Evolutionary conservation across 768 basidiomycete genomes (phyloP).

Genomic region (Leucogyrophana mollusca): DNA sequence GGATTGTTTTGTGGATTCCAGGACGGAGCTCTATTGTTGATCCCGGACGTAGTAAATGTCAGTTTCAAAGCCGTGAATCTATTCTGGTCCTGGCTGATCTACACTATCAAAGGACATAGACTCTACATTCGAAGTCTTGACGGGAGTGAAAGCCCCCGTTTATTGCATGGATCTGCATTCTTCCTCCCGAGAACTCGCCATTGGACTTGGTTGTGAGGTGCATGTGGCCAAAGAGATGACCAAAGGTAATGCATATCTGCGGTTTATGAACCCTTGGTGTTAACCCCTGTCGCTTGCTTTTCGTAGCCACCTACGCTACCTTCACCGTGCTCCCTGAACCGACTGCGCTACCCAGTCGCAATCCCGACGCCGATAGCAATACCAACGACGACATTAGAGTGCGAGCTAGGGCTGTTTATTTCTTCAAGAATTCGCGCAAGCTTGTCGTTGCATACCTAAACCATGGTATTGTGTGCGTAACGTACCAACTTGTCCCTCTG

Average conservation of each 20-base stretch:
- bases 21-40: constrained; percentile 1
- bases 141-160: background rate
- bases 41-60: constrained; percentile 3
- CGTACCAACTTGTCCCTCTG: background rate
- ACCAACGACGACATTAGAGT: background rate
- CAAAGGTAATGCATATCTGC: background rate
- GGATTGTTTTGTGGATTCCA: constrained; percentile 1
- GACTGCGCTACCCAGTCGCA: background rate
- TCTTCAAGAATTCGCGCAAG: background rate
- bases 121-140: background rate
- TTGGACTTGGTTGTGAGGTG: background rate
- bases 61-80: background rate
- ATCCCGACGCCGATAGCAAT: background rate
- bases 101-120: too few species aligned
- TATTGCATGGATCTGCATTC: background rate
- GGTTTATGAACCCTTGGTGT: too few species aligned
- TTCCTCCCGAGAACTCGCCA: background rate
- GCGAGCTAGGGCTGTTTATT: background rate
- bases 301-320: constrained; percentile 1
- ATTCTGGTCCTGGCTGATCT: too few species aligned
- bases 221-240: background rate
- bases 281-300: background rate
- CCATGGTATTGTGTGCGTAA: constrained; percentile 5
- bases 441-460: constrained; percentile 7
- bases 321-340: constrained; percentile 4